Evolutionary conservation across 176 grass and related monocot genomes (phyloP).

Genomic region (Aegilops bicornis): DNA sequence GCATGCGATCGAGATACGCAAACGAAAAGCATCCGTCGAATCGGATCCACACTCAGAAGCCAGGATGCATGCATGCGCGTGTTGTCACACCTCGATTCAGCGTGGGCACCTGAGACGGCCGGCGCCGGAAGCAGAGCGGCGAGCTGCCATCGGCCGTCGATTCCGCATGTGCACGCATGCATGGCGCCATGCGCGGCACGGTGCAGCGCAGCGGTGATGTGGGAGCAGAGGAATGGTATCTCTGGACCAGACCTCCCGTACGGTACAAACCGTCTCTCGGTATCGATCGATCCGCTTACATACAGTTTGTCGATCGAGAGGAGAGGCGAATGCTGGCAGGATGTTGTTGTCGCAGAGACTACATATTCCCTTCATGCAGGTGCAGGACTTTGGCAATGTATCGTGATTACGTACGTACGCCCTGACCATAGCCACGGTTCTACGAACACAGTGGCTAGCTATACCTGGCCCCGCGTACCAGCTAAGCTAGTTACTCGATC

Average conservation of each 20-base stretch:
- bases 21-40: conserved; percentile 6
- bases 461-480: not conserved
- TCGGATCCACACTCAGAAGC: not conserved
- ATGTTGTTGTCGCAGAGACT: not conserved
- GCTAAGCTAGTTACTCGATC: not conserved
- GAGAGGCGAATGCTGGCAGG: not conserved
- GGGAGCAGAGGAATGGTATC: not conserved
- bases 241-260: too few species aligned
- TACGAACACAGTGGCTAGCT: not conserved
- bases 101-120: not conserved
- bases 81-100: conserved; percentile 6
- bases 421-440: not conserved
- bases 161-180: not conserved
- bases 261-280: not conserved
- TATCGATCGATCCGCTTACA: not conserved
- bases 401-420: not conserved
- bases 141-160: not conserved
- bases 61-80: not conserved
- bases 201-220: not conserved
- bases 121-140: conserved; percentile 16
- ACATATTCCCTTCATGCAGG: not conserved
- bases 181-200: not conserved
- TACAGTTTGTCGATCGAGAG: not conserved
- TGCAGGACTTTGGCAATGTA: not conserved
- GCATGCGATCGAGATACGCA: conserved; percentile 1